Percentiles rank a stretch among this genome's conserved stretches.
Conservation (phyloP, 441 rosid species). For the Adansonia rubrostipa region DNA sequence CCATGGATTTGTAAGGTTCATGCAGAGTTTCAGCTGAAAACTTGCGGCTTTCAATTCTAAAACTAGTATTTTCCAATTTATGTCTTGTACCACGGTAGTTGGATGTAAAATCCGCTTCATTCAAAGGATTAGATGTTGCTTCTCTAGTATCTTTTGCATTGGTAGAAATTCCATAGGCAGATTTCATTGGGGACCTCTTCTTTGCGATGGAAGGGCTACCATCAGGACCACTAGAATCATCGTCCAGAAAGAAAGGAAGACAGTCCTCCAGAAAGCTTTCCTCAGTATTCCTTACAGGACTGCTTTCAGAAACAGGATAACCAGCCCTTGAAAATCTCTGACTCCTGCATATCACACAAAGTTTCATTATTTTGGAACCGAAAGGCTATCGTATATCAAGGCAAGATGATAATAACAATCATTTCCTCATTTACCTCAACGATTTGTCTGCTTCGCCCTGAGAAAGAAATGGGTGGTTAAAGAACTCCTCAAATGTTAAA, state of each 20-base stretch:
- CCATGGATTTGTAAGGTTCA: conserved; percentile 49
- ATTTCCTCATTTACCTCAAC: conserved; percentile 53
- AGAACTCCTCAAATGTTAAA: conserved; percentile 78
- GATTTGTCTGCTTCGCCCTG: conserved; percentile 47
- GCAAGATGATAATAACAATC: conserved; percentile 17
- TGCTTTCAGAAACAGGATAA: conserved; percentile 52
- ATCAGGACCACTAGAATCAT: conserved; percentile 75
- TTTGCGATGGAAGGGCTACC: conserved; percentile 71
- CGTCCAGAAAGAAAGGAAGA: conserved; percentile 83
- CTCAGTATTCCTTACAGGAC: conserved; percentile 51
- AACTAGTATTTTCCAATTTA: conserved; percentile 45
- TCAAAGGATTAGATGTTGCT: conserved; percentile 43
- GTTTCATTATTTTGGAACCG: conserved; percentile 32
- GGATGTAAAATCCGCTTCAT: conserved; percentile 45
- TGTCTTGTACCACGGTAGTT: conserved; percentile 44
- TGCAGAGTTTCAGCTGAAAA: conserved; percentile 47
- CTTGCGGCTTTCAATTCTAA: conserved; percentile 44
- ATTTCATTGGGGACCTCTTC: conserved; percentile 51
- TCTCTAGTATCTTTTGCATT: conserved; percentile 54
- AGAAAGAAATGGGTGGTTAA: conserved; percentile 70
- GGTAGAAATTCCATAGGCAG: conserved; percentile 53
- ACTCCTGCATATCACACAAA: conserved; percentile 46
- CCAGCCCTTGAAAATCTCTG: conserved; percentile 51
- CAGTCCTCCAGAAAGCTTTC: conserved; percentile 79
- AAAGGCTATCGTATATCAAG: conserved; percentile 15